Base-by-base conservation (phyloP, 345 rosid species). In the Camelina neglecta region DNA sequence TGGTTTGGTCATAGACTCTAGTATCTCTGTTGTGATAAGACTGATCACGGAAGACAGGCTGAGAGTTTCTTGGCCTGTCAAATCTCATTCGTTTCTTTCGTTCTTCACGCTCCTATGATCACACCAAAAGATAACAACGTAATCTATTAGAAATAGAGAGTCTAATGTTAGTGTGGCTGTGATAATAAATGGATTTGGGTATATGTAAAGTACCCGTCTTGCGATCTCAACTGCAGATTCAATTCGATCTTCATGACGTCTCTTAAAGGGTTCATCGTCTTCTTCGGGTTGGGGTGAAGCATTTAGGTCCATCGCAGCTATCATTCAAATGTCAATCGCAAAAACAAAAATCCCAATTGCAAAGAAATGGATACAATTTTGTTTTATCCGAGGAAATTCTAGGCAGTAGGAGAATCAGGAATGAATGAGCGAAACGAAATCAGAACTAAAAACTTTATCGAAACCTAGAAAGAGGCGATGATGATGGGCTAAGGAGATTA, bases 51-150 rank as follows among this genome's bases (percentile, higher is more conserved):
- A 65, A 75, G 36, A 79, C 54, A 9, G 81, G 88, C 69, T 80
- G 92, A 79, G 90, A 77, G 15, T 35, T 68, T 55, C 75, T 42
- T 54, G 86, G 76, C 60, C 81, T 83, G 20, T 89, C 97, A 65
- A 87, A 68, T 81, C 82, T 90, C 86, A 92, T 62, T 45, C 86
- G 81, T 78, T 84, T 88, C 49, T 76, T 87, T 83, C 98, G 80
- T 76, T 95, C 97, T 71, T 95, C 99, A 47, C 97, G 97, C 77
- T 95, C 99, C 99, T 95, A 68, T 24, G 38, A 29, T 29, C 31
- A 29, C 16, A 45, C 18, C 9, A 48, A n/a, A 13, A 7, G 21
- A 47, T 15, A 47, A 45, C 13, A 10, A 35, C 38, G 38, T 6
- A 35, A 35, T 6, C 38, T 35, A 35, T 35, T 5, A 35, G 38